A percentile compares a stretch with the other conserved stretches of the same genome.
These are phyloP conservation scores for Caloboletus inedulis DNA, from an alignment of 1,284 basidiomycete species.

Conservation along the genomic window DNA sequence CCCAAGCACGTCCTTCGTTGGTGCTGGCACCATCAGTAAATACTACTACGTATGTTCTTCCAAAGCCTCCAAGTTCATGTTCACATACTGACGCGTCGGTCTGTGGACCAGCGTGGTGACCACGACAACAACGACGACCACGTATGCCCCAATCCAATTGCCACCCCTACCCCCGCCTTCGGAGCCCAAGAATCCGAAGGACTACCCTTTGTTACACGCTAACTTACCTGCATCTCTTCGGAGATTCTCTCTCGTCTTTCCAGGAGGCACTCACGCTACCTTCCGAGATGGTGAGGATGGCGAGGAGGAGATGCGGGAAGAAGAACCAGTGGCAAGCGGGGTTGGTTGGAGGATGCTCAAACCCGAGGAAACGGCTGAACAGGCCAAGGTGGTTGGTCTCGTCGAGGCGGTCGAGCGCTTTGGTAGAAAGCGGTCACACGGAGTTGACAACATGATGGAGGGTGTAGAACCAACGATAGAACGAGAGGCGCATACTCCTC, in stretches of 20 bases:
- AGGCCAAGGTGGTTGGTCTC: conserved; percentile 56
- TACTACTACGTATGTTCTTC: conserved; percentile 63
- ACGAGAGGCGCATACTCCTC: conserved; percentile 51
- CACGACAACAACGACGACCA: conserved; percentile 80
- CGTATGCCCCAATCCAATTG: conserved; percentile 76
- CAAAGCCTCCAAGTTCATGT: neutral
- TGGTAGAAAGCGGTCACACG: conserved; percentile 72
- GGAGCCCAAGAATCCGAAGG: conserved; percentile 72
- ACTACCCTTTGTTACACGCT: conserved; percentile 71
- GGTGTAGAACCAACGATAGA: conserved; percentile 61
- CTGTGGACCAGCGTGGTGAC: conserved; percentile 65
- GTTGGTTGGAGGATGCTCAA: conserved; percentile 71
- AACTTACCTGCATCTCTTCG: conserved; percentile 66
- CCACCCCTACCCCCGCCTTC: conserved; percentile 64
- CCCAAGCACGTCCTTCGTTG: conserved; percentile 57
- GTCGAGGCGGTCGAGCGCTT: conserved; percentile 77
- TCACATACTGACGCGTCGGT: conserved; percentile 28
- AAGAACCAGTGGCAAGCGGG: conserved; percentile 64
- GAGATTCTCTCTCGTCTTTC: conserved; percentile 72
- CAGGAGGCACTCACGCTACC: conserved; percentile 71
- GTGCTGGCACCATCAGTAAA: conserved; percentile 72
- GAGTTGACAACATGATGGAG: conserved; percentile 70
- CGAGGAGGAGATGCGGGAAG: conserved; percentile 65
- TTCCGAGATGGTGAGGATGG: conserved; percentile 66
- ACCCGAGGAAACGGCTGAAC: conserved; percentile 53